phyloP scores from a whole-genome alignment of 1,284 basidiomycete species.

The Trichosporon faecale region DNA sequence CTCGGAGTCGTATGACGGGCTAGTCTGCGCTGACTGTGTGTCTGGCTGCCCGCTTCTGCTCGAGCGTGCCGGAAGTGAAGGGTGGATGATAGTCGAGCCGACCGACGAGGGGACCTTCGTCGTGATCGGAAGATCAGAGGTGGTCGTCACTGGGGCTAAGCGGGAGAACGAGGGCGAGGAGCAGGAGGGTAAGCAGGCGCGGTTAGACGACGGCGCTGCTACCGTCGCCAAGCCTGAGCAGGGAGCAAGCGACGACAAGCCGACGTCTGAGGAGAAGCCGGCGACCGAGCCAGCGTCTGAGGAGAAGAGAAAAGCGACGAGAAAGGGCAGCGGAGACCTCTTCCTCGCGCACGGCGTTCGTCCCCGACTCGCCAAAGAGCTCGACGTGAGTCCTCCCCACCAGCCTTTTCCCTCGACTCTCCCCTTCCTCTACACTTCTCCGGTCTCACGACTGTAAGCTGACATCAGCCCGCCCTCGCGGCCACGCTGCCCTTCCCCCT shows the following conservation, averaged over 20 bases:
- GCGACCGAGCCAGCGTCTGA: background rate
- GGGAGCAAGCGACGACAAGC: too few relatives aligned
- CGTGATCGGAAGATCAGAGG: constrained; percentile 27
- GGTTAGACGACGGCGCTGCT: constrained; percentile 12
- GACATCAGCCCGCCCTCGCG: constrained; percentile 24
- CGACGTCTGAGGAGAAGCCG: background rate
- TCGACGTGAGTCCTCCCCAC: constrained; percentile 30
- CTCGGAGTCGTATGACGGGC: constrained; percentile 45
- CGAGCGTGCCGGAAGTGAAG: constrained; percentile 36
- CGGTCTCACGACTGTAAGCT: background rate
- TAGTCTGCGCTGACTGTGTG: constrained; percentile 45
- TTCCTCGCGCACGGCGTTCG: constrained; percentile 45
- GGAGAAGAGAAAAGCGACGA: background rate
- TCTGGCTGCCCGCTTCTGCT: constrained; percentile 14
- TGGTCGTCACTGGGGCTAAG: background rate
- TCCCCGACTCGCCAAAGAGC: constrained; percentile 27
- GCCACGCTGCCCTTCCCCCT: constrained; percentile 44
- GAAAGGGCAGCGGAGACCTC: constrained; percentile 43
- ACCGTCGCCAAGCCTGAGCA: background rate
- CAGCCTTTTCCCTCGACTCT: background rate
- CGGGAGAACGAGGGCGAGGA: constrained; percentile 15
- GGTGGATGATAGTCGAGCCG: constrained; percentile 49
- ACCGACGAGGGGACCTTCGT: constrained; percentile 22
- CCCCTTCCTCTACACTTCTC: background rate
- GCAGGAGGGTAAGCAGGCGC: constrained; percentile 12